Base-by-base conservation (phyloP, 129 eudicot genomes). In the Arctium lappa region DNA sequence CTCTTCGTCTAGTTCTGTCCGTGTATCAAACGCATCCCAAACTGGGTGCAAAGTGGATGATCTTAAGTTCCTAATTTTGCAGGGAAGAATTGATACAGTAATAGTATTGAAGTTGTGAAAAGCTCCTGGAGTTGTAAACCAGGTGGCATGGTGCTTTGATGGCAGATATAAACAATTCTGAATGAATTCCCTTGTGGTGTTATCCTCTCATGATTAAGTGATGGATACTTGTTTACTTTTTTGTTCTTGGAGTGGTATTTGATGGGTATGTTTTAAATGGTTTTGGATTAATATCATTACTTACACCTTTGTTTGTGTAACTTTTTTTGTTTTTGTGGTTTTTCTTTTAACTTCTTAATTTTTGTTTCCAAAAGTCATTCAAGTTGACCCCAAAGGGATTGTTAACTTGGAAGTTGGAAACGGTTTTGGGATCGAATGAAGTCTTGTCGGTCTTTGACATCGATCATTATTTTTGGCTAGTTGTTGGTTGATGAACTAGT, bases 21-120 rank as follows among this genome's bases (percentile, higher is more conserved):
- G n/a, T 2, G 27, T 60, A 56, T 8, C 66, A 56, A 56, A 56
- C 6, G 27, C 66, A 56, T 1, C 6, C 8, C 1, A 5, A 18
- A 56, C 1, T 13, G 46, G 8, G 6, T 40, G 8, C 6, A 40
- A 53, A 13, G 22, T 53, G 63, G 18, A 15, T 53, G 27, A 16
- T 27, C 36, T 72, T 27, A 71, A 66, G 5, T 9, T 50, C 76
- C 15, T 39, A 69, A 46, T 69, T 22, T 38, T 81, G 87, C 88
- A 90, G 91, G 80, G 79, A 74, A 78, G 56, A 60, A 60, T 16
- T 75, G 83, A 81, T 80, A 87, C 84, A 33, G 12, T 79, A 74
- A 10, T 83, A 75, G 89, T 86, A 81, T 86, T 82, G 56, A 79
- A 65, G 85, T 84, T 84, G 90, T 86, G 91, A 83, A 70, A 82